Evolutionary conservation across 2,329 filamentous ascomycete species (phyloP).

Genomic region (Cercospora sp.): DNA sequence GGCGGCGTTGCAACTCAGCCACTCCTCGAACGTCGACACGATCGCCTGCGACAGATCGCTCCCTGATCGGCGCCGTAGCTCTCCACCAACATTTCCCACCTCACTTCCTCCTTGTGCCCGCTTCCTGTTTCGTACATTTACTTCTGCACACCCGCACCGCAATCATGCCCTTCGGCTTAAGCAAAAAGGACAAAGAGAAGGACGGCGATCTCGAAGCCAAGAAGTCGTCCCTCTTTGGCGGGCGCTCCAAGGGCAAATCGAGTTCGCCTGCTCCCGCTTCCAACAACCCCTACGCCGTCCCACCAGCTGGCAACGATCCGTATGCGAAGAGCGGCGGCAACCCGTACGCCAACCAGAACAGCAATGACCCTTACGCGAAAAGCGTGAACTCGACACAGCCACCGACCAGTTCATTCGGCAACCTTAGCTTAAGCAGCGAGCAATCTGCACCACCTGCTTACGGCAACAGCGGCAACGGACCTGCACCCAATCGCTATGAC

Average conservation of each 20-base stretch:
- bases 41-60: conserved; percentile 7
- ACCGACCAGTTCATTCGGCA: conserved; percentile 37
- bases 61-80: conserved; percentile 13
- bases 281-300: conserved; percentile 59
- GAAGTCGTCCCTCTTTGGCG: conserved; percentile 61
- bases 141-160: neutral
- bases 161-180: conserved; percentile 47
- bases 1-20: conserved; percentile 8
- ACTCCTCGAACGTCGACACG: conserved; percentile 8
- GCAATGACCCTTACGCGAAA: conserved; percentile 37
- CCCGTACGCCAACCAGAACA: conserved; percentile 36
- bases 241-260: conserved; percentile 55
- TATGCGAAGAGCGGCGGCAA: conserved; percentile 34
- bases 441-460: conserved; percentile 40
- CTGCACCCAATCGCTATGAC: conserved; percentile 42
- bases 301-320: conserved; percentile 35
- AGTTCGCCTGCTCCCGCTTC: conserved; percentile 48
- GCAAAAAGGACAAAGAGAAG: conserved; percentile 55
- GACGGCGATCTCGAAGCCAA: conserved; percentile 54
- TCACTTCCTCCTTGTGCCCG: conserved; percentile 1
- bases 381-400: conserved; percentile 31
- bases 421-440: conserved; percentile 32
- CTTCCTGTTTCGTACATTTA: neutral
- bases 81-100: conserved; percentile 10
- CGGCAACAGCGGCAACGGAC: conserved; percentile 33